Evolutionary conservation across 495 filamentous ascomycete genomes (phyloP).

Genomic region (Penicillium atrosanguineum): DNA sequence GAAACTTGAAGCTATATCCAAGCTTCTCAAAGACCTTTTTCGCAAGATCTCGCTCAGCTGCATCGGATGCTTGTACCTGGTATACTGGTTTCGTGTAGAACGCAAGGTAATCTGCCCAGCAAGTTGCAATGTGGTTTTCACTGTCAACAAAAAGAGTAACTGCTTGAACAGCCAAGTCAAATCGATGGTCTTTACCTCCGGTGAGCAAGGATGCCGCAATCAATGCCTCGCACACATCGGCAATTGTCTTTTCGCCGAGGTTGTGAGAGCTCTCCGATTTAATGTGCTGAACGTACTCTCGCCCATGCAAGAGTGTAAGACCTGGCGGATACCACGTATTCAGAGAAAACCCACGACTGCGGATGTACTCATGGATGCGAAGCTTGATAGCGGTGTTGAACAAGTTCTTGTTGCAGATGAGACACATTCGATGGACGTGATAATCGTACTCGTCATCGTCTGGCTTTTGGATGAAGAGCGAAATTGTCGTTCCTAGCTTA

Average conservation of each 20-base stretch:
- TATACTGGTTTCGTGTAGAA: conserved; percentile 72
- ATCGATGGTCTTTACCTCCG: conserved; percentile 51
- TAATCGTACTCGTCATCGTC: conserved; percentile 81
- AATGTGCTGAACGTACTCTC: conserved; percentile 54
- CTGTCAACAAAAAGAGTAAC: conserved; percentile 73
- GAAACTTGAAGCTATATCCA: conserved; percentile 78
- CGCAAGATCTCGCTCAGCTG: conserved; percentile 61
- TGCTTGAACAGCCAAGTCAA: conserved; percentile 80
- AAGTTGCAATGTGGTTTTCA: conserved; percentile 61
- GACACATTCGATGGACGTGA: conserved; percentile 85
- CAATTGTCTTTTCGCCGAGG: conserved; percentile 86
- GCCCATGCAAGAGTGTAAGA: conserved; percentile 60
- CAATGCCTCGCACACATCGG: conserved; percentile 95
- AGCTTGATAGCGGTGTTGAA: conserved; percentile 69
- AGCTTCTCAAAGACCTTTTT: conserved; percentile 62
- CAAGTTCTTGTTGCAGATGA: conserved; percentile 91
- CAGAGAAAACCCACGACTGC: conserved; percentile 76
- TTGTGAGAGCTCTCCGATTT: conserved; percentile 55
- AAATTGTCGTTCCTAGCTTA: conserved; percentile 92
- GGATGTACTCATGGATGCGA: conserved; percentile 70
- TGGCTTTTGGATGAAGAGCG: conserved; percentile 71
- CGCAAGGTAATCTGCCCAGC: conserved; percentile 69
- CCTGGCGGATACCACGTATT: conserved; percentile 79
- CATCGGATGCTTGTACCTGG: conserved; percentile 53
- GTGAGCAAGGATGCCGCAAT: conserved; percentile 86